Evolutionary conservation across 179 eudicot genomes (phyloP).

Genomic region (Actinidia chinensis): DNA sequence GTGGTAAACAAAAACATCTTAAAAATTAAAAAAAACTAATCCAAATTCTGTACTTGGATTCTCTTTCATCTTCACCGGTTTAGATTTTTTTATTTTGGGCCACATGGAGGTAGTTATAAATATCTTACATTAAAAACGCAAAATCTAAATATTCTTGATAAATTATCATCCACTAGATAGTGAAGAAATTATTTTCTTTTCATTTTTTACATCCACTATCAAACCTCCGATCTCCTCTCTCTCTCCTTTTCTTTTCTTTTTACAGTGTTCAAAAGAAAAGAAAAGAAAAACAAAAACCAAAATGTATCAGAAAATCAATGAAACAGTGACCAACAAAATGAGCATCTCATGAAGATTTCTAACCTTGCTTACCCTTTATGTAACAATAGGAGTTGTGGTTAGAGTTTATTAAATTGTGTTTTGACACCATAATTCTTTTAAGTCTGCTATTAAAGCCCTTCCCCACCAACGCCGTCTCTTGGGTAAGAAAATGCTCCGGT

Average conservation of each 20-base stretch:
- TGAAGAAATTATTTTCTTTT: too few species aligned
- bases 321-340: background rate
- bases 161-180: too few species aligned
- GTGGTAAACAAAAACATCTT: too few species aligned
- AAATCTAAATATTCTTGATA: too few species aligned
- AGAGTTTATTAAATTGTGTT: constrained; percentile 22
- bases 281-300: background rate
- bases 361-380: constrained; percentile 7
- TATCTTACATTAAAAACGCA: too few species aligned
- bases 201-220: too few species aligned
- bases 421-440: constrained; percentile 44
- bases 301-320: background rate
- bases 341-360: constrained; percentile 21
- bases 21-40: too few species aligned
- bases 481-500: constrained; percentile 20
- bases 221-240: background rate
- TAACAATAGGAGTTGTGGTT: constrained; percentile 34
- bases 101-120: too few species aligned
- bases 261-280: background rate
- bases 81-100: too few species aligned
- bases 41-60: too few species aligned
- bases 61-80: too few species aligned
- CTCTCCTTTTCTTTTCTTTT: constrained; percentile 14
- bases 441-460: constrained; percentile 44
- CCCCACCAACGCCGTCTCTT: constrained; percentile 59